A percentile compares a stretch with the other conserved stretches of the same genome.
Conservation (phyloP, 495 filamentous ascomycete species). For the Penicillium cinerascens region DNA sequence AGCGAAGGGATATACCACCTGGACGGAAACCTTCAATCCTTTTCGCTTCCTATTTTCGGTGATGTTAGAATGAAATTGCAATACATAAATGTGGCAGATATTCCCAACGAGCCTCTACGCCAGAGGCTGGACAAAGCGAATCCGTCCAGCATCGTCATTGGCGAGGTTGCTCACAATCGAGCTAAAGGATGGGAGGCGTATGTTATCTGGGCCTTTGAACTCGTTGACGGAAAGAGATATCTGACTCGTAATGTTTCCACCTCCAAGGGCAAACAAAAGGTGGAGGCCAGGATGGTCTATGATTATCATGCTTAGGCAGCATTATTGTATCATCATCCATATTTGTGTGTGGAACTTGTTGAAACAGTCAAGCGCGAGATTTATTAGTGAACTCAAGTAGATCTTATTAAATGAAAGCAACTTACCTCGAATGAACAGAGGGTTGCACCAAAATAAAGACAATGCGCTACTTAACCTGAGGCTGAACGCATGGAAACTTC, state of each 20-base stretch:
- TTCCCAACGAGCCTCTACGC: slow-evolving; percentile 11
- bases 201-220: slow-evolving; percentile 21
- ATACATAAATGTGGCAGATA: slow-evolving; percentile 1
- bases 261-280: slow-evolving; percentile 48
- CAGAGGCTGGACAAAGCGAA: neutral
- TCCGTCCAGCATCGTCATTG: slow-evolving; percentile 9
- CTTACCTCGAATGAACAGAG: too few species aligned
- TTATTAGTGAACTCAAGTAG: too few species aligned
- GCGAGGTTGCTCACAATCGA: slow-evolving; percentile 15
- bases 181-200: slow-evolving; percentile 16
- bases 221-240: slow-evolving; percentile 10
- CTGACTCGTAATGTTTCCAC: slow-evolving; percentile 13
- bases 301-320: slow-evolving; percentile 1
- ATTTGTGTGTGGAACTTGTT: neutral
- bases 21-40: slow-evolving; percentile 6
- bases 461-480: too few species aligned
- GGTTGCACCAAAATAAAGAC: too few species aligned
- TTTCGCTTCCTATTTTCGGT: slow-evolving; percentile 20
- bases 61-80: slow-evolving; percentile 12
- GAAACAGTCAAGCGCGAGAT: too few species aligned
- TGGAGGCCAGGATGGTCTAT: slow-evolving; percentile 10
- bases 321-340: neutral
- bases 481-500: too few species aligned
- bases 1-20: slow-evolving; percentile 11
- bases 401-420: too few species aligned